Evolutionary conservation across 2,329 filamentous ascomycete species (phyloP).

Genomic region (Calonectria hongkongensis): DNA sequence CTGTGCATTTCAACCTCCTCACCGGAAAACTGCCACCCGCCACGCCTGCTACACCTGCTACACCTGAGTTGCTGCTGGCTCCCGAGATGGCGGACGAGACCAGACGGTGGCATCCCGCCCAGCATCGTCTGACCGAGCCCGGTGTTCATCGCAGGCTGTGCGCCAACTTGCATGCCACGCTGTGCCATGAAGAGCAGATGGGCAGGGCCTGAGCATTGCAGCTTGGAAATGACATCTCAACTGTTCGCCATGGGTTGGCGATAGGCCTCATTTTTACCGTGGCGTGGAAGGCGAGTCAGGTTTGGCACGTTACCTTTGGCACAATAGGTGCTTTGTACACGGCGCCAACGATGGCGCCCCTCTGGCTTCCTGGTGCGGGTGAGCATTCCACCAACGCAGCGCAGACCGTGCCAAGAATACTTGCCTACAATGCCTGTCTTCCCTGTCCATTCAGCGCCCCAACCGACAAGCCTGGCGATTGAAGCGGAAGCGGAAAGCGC

Average conservation of each 20-base stretch:
- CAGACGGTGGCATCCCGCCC: not conserved
- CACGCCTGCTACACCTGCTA: not conserved
- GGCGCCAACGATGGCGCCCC: not conserved
- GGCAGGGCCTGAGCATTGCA: not conserved
- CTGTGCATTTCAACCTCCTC: conserved; percentile 17
- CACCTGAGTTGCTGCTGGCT: not conserved
- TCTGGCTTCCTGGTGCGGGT: conserved; percentile 3
- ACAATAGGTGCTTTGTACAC: not conserved
- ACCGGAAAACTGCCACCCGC: conserved; percentile 13
- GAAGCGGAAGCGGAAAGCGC: conserved; percentile 43
- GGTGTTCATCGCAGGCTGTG: not conserved
- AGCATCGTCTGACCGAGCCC: not conserved
- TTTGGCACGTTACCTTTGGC: conserved; percentile 18
- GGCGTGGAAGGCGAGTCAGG: conserved; percentile 28
- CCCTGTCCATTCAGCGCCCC: conserved; percentile 2
- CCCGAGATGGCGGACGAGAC: not conserved
- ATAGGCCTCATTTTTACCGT: conserved; percentile 24
- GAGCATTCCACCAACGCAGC: conserved; percentile 28
- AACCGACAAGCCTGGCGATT: conserved; percentile 29
- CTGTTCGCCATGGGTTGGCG: not conserved
- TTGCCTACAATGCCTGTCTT: conserved; percentile 8
- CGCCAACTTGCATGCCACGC: not conserved
- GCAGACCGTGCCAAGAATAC: conserved; percentile 28
- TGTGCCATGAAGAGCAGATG: not conserved
- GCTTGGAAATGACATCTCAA: conserved; percentile 9